Percentiles rank a stretch among this genome's conserved stretches.
These are phyloP conservation scores for Trametes cinnabarina DNA, from an alignment of 768 basidiomycete species.

Conservation along the genomic window DNA sequence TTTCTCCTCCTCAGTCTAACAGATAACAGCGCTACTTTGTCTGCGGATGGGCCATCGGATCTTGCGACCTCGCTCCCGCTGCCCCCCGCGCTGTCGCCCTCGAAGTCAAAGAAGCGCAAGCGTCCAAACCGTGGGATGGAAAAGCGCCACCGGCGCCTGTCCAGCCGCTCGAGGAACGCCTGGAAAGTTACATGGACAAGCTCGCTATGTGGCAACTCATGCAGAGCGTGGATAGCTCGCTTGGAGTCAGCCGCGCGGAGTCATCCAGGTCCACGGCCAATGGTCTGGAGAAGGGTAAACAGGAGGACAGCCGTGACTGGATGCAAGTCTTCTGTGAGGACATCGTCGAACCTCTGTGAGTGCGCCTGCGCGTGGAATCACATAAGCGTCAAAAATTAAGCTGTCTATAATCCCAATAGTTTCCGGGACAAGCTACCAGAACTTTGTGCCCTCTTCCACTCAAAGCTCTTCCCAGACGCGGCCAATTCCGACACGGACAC, in stretches of 20 bases:
- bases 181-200: constrained; percentile 78
- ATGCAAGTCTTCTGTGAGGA: constrained; percentile 69
- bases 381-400: not conserved
- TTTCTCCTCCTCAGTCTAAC: constrained; percentile 64
- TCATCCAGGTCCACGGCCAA: constrained; percentile 22
- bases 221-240: constrained; percentile 33
- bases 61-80: constrained; percentile 9
- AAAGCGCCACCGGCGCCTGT: constrained; percentile 14
- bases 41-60: constrained; percentile 16
- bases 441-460: constrained; percentile 54
- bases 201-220: constrained; percentile 75
- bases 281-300: constrained; percentile 21
- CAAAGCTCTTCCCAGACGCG: constrained; percentile 67
- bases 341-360: constrained; percentile 63
- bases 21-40: constrained; percentile 33
- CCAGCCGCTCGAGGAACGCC: constrained; percentile 43
- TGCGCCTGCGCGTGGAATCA: constrained; percentile 13
- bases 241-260: not conserved
- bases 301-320: constrained; percentile 52
- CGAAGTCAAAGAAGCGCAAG: constrained; percentile 26
- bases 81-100: constrained; percentile 19
- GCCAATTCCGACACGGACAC: constrained; percentile 46
- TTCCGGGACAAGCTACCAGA: constrained; percentile 55
- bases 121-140: constrained; percentile 21
- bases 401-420: constrained; percentile 34